Evolutionary conservation across 208 protist species (phyloP).

Genomic region (Leishmania braziliensis): DNA sequence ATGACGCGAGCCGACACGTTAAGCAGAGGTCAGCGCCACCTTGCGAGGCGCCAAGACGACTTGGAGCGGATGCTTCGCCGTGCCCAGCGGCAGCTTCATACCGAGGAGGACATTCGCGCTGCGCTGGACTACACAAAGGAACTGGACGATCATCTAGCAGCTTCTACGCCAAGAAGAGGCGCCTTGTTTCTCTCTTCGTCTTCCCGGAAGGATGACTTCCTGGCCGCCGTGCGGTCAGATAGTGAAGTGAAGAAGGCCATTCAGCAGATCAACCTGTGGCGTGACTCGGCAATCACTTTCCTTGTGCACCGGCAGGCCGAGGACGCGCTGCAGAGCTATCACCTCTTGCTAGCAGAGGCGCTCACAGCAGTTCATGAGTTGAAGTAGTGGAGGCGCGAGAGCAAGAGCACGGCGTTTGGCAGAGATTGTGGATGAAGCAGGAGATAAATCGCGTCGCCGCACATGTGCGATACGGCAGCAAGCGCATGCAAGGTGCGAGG

Average conservation of each 20-base stretch:
- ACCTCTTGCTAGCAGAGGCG: conserved; percentile 67
- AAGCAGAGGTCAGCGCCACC: conserved; percentile 44
- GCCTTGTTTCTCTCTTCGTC: background rate
- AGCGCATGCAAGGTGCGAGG: background rate
- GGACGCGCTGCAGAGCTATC: conserved; percentile 66
- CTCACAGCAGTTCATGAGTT: conserved; percentile 51
- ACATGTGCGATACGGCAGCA: background rate
- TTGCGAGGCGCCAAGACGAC: conserved; percentile 44
- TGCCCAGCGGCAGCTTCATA: conserved; percentile 66
- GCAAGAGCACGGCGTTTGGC: background rate
- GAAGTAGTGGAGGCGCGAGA: conserved; percentile 7
- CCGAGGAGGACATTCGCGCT: conserved; percentile 59
- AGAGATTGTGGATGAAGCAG: background rate
- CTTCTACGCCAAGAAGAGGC: background rate
- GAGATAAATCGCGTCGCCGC: background rate
- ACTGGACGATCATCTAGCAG: conserved; percentile 18
- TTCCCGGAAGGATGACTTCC: conserved; percentile 15
- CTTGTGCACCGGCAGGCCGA: conserved; percentile 66
- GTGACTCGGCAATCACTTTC: conserved; percentile 50
- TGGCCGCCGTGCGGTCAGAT: conserved; percentile 34
- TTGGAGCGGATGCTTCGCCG: conserved; percentile 49
- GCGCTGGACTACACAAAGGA: conserved; percentile 48
- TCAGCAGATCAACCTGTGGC: conserved; percentile 67
- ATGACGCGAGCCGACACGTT: conserved; percentile 37
- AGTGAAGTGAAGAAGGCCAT: conserved; percentile 45